Evolutionary conservation across 345 rosid species (phyloP), one percentile per base, ranked within the genome.

Genomic region (Kernera saxatilis): DNA sequence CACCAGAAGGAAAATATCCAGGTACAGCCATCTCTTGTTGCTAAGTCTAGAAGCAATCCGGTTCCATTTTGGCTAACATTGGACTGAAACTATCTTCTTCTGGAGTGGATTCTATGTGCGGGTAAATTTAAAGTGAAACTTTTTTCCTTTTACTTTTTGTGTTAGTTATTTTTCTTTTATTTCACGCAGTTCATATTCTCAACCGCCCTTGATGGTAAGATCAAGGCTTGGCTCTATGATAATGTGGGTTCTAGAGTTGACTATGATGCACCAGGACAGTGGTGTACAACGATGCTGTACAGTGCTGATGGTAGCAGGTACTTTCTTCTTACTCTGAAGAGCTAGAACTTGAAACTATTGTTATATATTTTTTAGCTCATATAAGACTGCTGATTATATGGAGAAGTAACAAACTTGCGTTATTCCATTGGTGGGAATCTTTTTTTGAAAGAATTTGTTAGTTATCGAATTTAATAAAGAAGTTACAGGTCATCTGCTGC

Each of bases 141-240:
- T 18, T 23, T 49, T 43, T 35, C 67, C 33, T 30, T 19, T 32
- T 64, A 21, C 39, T 66, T 41, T 35, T 45, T 37, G 40, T 69
- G 10, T 64, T 21, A 18, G 21, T 43, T 8, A 18, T 35, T 22
- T 22, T 36, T 75, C 54, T 30, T 18, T 29, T 22, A 51, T 29
- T 32, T 54, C 64, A 49, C 76, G 72, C 88, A 90, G 98, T 92
- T 92, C 61, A 80, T 92, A 68, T 90, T 92, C 74, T 93, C 98
- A 71, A 93, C 98, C 26, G 87, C 97, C 39, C 41, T 79, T 3
- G 93, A 93, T 83, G 98, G 98, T 25, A 93, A 87, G 79, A 90
- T 93, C 66, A 93, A 93, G 82, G 97, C 98, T 32, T 90, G 97
- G 98, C 80, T 88, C 46, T 87, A 93, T 81, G 98, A 88, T 70